Evolutionary conservation across 345 rosid genomes (phyloP).

Genomic region (Hypericum perforatum): DNA sequence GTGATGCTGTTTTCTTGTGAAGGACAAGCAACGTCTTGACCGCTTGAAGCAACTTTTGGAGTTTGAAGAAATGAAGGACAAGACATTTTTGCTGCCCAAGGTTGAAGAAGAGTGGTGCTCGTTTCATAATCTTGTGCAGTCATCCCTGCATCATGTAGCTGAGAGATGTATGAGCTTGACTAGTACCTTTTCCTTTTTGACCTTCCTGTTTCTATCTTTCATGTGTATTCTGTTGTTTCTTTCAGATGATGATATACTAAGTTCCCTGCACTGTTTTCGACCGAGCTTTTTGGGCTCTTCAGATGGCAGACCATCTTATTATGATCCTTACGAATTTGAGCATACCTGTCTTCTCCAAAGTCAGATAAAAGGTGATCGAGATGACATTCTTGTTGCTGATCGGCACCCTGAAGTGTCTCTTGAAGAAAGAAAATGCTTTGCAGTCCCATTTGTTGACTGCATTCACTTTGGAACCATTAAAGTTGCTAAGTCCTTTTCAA

Average conservation of each 20-base stretch:
- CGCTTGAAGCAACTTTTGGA: slow-evolving; percentile 41
- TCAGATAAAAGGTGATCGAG: slow-evolving; percentile 28
- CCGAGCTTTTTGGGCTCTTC: slow-evolving; percentile 46
- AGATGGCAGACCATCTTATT: slow-evolving; percentile 48
- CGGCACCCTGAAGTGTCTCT: slow-evolving; percentile 26
- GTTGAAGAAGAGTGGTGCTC: slow-evolving; percentile 90
- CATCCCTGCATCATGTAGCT: slow-evolving; percentile 61
- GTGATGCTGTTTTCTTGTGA: slow-evolving; percentile 19
- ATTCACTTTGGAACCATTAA: slow-evolving; percentile 38
- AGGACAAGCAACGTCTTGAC: slow-evolving; percentile 72
- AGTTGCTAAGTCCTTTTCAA: slow-evolving; percentile 38
- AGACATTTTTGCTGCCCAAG: slow-evolving; percentile 27
- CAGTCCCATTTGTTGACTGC: slow-evolving; percentile 60
- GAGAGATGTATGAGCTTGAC: slow-evolving; percentile 54
- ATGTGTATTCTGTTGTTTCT: slow-evolving; percentile 10
- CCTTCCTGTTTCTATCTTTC: background rate
- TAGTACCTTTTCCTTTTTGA: slow-evolving; percentile 7
- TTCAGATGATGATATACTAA: slow-evolving; percentile 71
- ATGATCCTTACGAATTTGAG: slow-evolving; percentile 46
- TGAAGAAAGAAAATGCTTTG: slow-evolving; percentile 46
- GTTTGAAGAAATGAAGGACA: slow-evolving; percentile 29
- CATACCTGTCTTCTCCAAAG: slow-evolving; percentile 55
- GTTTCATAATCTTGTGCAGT: slow-evolving; percentile 60
- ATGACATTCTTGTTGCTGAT: slow-evolving; percentile 29
- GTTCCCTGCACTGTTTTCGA: slow-evolving; percentile 62